A percentile compares a stretch with the other conserved stretches of the same genome.
phyloP scores from a whole-genome alignment of 2,329 filamentous ascomycete genomes.

The Fusarium scirpi region DNA sequence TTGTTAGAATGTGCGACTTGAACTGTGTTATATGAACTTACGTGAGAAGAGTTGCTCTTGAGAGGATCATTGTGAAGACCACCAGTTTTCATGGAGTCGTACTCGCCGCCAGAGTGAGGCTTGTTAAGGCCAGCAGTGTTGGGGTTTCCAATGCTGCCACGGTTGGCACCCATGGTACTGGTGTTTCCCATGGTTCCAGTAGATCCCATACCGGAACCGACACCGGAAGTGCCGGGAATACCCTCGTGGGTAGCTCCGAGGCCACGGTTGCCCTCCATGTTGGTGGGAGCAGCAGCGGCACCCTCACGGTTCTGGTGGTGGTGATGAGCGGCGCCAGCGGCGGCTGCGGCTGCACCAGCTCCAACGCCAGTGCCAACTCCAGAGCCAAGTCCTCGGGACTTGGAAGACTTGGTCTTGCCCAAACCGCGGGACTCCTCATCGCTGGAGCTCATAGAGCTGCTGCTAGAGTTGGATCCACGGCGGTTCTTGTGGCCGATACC shows the following conservation, averaged over 20 bases:
- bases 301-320: slow-evolving; percentile 27
- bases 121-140: slow-evolving; percentile 29
- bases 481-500: slow-evolving; percentile 21
- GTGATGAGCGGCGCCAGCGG: slow-evolving; percentile 25
- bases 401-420: slow-evolving; percentile 26
- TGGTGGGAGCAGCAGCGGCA: neutral
- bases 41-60: slow-evolving; percentile 20
- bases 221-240: slow-evolving; percentile 2
- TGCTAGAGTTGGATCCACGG: slow-evolving; percentile 30
- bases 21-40: too few species aligned
- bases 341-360: slow-evolving; percentile 6
- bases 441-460: slow-evolving; percentile 24
- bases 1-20: too few species aligned
- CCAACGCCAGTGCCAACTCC: slow-evolving; percentile 10
- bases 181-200: neutral
- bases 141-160: neutral
- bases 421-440: slow-evolving; percentile 34
- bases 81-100: slow-evolving; percentile 22
- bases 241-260: slow-evolving; percentile 1
- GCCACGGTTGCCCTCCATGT: neutral
- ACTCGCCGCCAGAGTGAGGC: slow-evolving; percentile 8
- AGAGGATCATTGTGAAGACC: slow-evolving; percentile 32
- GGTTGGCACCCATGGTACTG: slow-evolving; percentile 1
- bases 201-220: slow-evolving; percentile 13
- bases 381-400: slow-evolving; percentile 27